Percentiles rank a stretch among this genome's conserved stretches.
Evolutionary conservation across 805 yeast species (phyloP).

Genomic region (Starmerella sp.): DNA sequence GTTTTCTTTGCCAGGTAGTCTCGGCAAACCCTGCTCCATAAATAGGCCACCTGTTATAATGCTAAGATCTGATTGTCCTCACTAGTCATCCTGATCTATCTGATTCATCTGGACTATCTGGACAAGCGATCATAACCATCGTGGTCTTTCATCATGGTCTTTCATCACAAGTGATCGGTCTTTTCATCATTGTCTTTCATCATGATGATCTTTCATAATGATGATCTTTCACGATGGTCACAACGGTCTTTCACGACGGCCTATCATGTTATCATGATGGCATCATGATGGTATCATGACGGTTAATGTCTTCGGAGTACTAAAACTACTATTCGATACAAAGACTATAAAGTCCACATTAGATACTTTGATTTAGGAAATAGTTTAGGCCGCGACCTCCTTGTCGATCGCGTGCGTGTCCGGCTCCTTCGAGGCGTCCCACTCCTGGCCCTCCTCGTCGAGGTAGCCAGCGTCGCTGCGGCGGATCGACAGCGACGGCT

Average conservation of each 20-base stretch:
- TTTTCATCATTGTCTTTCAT: not conserved
- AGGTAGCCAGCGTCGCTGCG: slow-evolving; percentile 41
- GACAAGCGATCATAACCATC: too few species aligned
- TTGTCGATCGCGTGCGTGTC: slow-evolving; percentile 26
- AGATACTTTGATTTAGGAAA: not conserved
- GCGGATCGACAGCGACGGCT: slow-evolving; percentile 81
- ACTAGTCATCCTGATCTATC: too few species aligned
- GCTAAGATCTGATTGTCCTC: too few species aligned
- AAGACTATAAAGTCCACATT: slow-evolving; percentile 12
- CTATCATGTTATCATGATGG: too few species aligned
- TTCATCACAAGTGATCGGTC: too few species aligned
- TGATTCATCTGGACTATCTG: too few species aligned
- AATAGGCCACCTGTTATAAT: too few species aligned
- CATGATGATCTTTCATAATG: not conserved
- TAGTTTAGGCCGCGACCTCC: slow-evolving; percentile 8
- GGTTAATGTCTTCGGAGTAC: too few species aligned
- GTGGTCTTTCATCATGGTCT: not conserved
- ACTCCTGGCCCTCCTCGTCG: slow-evolving; percentile 31
- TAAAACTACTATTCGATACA: slow-evolving; percentile 9
- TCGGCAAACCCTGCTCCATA: too few species aligned
- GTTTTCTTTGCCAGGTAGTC: too few species aligned
- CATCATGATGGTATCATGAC: too few species aligned
- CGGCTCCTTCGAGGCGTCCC: slow-evolving; percentile 31
- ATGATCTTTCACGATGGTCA: not conserved
- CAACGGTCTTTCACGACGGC: too few species aligned